Evolutionary conservation across 202 grass and related monocot species (phyloP).

Genomic region (Setaria viridis): DNA sequence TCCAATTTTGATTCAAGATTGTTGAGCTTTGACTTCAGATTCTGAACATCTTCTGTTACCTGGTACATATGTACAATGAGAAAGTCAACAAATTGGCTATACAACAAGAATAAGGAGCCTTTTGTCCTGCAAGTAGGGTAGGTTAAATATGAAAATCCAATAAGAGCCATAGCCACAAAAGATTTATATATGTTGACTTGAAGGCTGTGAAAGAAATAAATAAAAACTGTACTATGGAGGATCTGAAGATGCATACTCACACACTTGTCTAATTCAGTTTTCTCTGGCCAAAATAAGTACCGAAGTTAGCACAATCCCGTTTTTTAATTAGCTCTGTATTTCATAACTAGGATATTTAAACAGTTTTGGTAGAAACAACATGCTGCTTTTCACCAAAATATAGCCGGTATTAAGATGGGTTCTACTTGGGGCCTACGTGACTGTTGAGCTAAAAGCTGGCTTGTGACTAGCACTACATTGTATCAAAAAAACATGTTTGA

Average conservation of each 20-base stretch:
- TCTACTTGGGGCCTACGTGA: conserved; percentile 3
- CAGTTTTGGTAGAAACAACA: neutral
- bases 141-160: neutral
- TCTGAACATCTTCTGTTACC: conserved; percentile 90
- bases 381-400: no score
- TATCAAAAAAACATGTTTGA: conserved; percentile 19
- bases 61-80: conserved; percentile 48
- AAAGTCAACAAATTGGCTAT: conserved; percentile 32
- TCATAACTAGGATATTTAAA: conserved; percentile 12
- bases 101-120: conserved; percentile 3
- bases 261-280: neutral
- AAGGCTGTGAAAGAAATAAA: neutral
- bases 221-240: neutral
- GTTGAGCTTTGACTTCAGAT: conserved; percentile 86
- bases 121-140: neutral
- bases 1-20: conserved; percentile 90
- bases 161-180: neutral
- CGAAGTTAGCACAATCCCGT: conserved; percentile 12
- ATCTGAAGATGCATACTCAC: neutral
- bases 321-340: neutral
- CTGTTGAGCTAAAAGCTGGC: neutral
- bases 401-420: conserved; percentile 3
- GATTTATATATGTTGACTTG: conserved; percentile 4
- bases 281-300: conserved; percentile 16
- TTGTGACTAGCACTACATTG: neutral